Conservation (phyloP, 805 yeast species). For the Teunomyces lycoperdinae region DNA sequence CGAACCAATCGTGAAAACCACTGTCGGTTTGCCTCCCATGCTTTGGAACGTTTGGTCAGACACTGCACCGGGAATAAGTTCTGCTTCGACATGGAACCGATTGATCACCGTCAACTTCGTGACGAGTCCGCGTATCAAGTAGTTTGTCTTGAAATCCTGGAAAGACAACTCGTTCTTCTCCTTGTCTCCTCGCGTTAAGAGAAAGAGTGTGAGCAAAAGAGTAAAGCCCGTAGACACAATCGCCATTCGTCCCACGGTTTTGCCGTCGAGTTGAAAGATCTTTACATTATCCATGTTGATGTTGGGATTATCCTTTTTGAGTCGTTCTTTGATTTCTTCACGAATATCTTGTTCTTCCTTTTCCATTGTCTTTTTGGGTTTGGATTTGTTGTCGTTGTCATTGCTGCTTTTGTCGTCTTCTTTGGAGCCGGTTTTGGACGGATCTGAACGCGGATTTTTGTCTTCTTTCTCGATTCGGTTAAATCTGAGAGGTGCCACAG, state of each 20-base stretch:
- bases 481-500: too few species aligned
- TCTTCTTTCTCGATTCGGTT: too few species aligned
- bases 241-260: slow-evolving; percentile 8
- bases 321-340: slow-evolving; percentile 30
- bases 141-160: slow-evolving; percentile 83
- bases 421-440: background rate
- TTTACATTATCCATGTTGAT: slow-evolving; percentile 29
- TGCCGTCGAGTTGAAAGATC: slow-evolving; percentile 20
- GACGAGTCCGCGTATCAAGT: slow-evolving; percentile 76
- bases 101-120: slow-evolving; percentile 71
- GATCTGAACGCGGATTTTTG: too few species aligned
- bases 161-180: slow-evolving; percentile 45
- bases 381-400: slow-evolving; percentile 5
- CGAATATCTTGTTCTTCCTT: slow-evolving; percentile 33
- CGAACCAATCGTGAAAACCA: slow-evolving; percentile 83
- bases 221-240: slow-evolving; percentile 16
- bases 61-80: slow-evolving; percentile 47
- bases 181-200: slow-evolving; percentile 9
- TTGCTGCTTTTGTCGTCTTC: background rate
- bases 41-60: slow-evolving; percentile 40
- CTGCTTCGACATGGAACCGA: slow-evolving; percentile 68
- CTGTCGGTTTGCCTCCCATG: slow-evolving; percentile 41
- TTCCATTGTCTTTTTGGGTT: slow-evolving; percentile 11
- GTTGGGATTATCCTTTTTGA: slow-evolving; percentile 28
- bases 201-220: slow-evolving; percentile 18